Conservation (phyloP, 2,329 filamentous ascomycete species). For the Lachnellula occidentalis region DNA sequence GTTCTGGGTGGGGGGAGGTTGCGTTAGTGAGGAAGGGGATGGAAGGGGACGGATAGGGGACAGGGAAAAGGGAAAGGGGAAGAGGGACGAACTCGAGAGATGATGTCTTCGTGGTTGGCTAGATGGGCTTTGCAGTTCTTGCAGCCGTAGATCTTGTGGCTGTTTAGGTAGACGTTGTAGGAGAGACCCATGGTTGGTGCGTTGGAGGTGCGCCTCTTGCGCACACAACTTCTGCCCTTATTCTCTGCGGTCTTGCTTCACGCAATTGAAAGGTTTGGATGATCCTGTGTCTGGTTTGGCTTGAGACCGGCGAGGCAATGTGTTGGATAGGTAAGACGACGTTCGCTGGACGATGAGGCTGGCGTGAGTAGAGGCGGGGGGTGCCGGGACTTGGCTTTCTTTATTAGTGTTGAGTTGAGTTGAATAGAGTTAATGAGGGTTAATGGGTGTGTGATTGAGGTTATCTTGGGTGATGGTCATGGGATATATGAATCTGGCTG, state of each 20-base stretch:
- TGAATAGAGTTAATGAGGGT: neutral
- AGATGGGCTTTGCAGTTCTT: slow-evolving; percentile 94
- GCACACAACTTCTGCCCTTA: neutral
- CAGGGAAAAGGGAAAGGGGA: slow-evolving; percentile 5
- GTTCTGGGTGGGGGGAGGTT: slow-evolving; percentile 54
- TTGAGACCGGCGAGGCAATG: neutral
- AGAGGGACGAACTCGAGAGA: slow-evolving; percentile 67
- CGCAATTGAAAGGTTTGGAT: neutral
- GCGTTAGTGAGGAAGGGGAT: neutral
- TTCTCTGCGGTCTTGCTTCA: neutral
- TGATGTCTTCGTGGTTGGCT: slow-evolving; percentile 91
- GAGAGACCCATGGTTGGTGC: slow-evolving; percentile 67
- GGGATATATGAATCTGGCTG: neutral
- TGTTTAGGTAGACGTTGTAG: slow-evolving; percentile 88
- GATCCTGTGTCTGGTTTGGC: neutral
- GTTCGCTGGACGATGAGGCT: neutral
- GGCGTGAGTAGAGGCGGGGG: neutral
- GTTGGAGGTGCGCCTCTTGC: neutral
- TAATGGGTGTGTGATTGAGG: too few species aligned
- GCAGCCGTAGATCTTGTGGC: slow-evolving; percentile 85
- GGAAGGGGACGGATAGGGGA: slow-evolving; percentile 3
- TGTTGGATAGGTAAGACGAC: neutral
- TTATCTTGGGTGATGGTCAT: neutral
- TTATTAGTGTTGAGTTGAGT: neutral
- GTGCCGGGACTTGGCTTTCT: too few species aligned